Evolutionary conservation across 441 rosid species (phyloP), one percentile per base, ranked within the genome.

Genomic region (Croton laevigatus): DNA sequence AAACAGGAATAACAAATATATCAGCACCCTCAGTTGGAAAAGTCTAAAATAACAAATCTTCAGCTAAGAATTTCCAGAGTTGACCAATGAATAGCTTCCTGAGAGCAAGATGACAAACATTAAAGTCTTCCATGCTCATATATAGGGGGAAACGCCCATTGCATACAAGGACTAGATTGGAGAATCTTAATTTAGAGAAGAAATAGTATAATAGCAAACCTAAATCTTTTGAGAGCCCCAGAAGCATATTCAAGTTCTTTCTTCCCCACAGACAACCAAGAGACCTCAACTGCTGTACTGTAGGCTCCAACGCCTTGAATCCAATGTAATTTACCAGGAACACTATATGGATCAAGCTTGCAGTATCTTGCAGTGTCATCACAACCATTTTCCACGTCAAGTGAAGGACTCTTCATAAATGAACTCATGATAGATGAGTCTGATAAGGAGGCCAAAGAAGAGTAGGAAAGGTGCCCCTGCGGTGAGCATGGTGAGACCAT

Each of bases 211-310:
- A 46, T 22, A 13, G 54, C 57, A 5, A 34, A 89, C 90, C 90
- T 89, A 73, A 84, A 89, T 79, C 83, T 81, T 76, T 86, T 83
- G 62, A 89, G 86, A 76, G 94, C 91, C 68, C 75, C 82, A n/a
- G 88, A 81, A 51, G 88, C 91, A 71, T 84, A 87, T 65, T 84
- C 81, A 61, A 89, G 84, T 78, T 89, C 89, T 76, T 82, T 86
- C 84, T 82, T 84, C 72, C 88, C 89, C 71, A 84, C 89, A 57
- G 90, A 84, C 73, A 89, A 77, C 82, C 87, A 78, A 49, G 88
- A 80, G 60, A 89, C 94, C 75, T 86, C 89, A 71, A 81, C 73
- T 72, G 91, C 88, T n/a, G 59, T 57, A 68, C 79, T 65, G 72
- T 87, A 87, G 69, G 69, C 66, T 72, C 91, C 91, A 66, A 80